These are phyloP conservation scores for Sporothrix brunneoviolacea DNA, from an alignment of 2,329 filamentous ascomycete species.

Conservation along the genomic window DNA sequence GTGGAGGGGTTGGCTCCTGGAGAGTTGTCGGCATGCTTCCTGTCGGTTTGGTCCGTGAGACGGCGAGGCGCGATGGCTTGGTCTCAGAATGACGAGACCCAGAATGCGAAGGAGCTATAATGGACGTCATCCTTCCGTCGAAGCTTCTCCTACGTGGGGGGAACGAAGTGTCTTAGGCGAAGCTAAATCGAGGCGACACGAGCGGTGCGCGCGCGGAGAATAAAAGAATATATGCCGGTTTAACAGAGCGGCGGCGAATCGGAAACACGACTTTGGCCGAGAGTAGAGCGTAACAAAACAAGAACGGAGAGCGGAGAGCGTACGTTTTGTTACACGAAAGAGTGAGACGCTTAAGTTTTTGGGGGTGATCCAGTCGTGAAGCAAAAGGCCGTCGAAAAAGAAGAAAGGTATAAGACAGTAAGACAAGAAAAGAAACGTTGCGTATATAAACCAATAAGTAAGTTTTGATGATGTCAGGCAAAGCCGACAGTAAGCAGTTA, in stretches of 20 bases:
- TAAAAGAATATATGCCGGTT: too few relatives aligned
- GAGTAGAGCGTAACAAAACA: neutral
- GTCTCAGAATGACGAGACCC: constrained; percentile 32
- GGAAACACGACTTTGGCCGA: too few relatives aligned
- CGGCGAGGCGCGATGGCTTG: constrained; percentile 29
- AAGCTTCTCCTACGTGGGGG: neutral
- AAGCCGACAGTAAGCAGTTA: neutral
- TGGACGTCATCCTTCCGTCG: constrained; percentile 33
- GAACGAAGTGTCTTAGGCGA: too few relatives aligned
- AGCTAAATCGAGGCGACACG: too few relatives aligned
- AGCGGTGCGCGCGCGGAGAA: too few relatives aligned
- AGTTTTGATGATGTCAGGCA: neutral
- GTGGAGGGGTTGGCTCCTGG: constrained; percentile 36
- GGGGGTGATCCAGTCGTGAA: neutral
- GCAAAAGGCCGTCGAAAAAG: neutral
- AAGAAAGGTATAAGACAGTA: neutral
- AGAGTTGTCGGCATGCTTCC: constrained; percentile 31
- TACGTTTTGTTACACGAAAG: too few relatives aligned
- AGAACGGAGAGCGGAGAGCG: neutral
- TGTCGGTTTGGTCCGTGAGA: constrained; percentile 32
- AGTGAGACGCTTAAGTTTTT: neutral
- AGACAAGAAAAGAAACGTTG: neutral
- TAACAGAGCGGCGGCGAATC: too few relatives aligned
- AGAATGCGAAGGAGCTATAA: constrained; percentile 23
- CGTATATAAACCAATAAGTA: neutral